phyloP scores from a whole-genome alignment of 768 basidiomycete genomes.

The Melanogaster broomeanus region DNA sequence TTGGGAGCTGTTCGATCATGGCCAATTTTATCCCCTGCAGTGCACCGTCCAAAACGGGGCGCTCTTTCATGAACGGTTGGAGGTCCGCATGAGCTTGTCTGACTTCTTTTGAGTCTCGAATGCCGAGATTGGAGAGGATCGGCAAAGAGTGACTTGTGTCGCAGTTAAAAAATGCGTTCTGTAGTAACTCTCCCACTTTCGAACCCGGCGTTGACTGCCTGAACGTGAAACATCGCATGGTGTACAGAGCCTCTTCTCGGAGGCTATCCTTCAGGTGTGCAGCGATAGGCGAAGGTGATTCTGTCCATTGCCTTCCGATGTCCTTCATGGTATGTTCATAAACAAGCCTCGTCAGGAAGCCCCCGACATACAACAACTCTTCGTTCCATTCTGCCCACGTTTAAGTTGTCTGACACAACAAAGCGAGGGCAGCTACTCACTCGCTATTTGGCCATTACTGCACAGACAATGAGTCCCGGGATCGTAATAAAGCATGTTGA shows the following conservation, averaged over 20 bases:
- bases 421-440: constrained; percentile 41
- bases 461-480: not conserved
- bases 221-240: constrained; percentile 87
- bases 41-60: constrained; percentile 55
- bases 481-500: not conserved
- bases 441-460: constrained; percentile 82
- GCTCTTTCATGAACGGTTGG: constrained; percentile 66
- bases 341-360: constrained; percentile 75
- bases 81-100: constrained; percentile 71
- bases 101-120: constrained; percentile 63
- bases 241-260: constrained; percentile 54
- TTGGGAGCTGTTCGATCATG: constrained; percentile 64
- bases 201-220: constrained; percentile 79
- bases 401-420: not conserved
- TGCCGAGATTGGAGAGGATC: constrained; percentile 73
- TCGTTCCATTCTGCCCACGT: constrained; percentile 75
- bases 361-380: constrained; percentile 82
- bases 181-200: constrained; percentile 67
- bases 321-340: constrained; percentile 79
- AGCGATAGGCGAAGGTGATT: not conserved
- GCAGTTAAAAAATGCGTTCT: constrained; percentile 76
- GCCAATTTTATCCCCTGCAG: constrained; percentile 36
- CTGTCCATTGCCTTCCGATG: constrained; percentile 41
- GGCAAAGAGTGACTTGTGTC: constrained; percentile 52
- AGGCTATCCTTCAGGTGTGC: not conserved